phyloP scores from a whole-genome alignment of 2,329 filamentous ascomycete genomes.

The Trichoderma pleuroti region DNA sequence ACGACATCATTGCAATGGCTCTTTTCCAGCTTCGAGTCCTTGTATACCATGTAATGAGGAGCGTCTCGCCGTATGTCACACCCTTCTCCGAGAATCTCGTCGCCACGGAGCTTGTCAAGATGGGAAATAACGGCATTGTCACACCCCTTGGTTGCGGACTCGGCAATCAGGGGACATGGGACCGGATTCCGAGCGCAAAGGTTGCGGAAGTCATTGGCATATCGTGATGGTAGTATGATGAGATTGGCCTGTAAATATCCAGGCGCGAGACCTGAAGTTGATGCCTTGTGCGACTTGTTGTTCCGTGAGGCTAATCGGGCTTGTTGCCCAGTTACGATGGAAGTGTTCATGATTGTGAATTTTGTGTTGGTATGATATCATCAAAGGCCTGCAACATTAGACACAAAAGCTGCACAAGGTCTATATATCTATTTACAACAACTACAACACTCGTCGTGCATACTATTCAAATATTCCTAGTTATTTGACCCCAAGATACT shows the following conservation, averaged over 20 bases:
- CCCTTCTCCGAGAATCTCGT: slow-evolving; percentile 34
- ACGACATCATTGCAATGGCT: slow-evolving; percentile 42
- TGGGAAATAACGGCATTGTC: slow-evolving; percentile 38
- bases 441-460: background rate
- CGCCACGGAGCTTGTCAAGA: slow-evolving; percentile 24
- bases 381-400: background rate
- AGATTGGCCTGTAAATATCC: slow-evolving; percentile 60
- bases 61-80: slow-evolving; percentile 57
- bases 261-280: slow-evolving; percentile 54
- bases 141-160: slow-evolving; percentile 44
- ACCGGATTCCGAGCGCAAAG: slow-evolving; percentile 61
- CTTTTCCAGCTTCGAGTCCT: slow-evolving; percentile 41
- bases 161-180: slow-evolving; percentile 57
- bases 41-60: slow-evolving; percentile 57
- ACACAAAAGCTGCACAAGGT: background rate
- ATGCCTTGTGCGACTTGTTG: slow-evolving; percentile 37
- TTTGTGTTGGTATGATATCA: background rate
- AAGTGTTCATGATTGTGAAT: background rate
- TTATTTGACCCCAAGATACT: background rate
- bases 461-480: background rate
- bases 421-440: background rate
- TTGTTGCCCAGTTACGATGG: slow-evolving; percentile 29
- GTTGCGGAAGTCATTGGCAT: slow-evolving; percentile 55
- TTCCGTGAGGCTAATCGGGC: slow-evolving; percentile 43
- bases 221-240: slow-evolving; percentile 53